phyloP scores from a whole-genome alignment of 306 rosid genomes.

The Coriaria nepalensis region DNA sequence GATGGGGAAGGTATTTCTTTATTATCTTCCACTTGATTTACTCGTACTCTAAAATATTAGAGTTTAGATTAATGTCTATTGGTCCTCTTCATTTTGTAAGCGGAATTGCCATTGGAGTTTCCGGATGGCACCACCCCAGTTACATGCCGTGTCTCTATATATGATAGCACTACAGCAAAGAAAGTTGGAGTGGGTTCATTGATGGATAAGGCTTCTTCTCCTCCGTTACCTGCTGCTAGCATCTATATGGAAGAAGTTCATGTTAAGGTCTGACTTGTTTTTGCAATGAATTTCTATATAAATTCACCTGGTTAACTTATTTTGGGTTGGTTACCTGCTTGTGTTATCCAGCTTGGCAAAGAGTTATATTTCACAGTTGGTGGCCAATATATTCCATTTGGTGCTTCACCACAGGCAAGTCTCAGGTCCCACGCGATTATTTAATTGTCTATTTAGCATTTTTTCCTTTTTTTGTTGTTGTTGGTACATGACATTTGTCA shows the following conservation, averaged over 20 bases:
- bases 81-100: constrained; percentile 26
- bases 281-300: constrained; percentile 1
- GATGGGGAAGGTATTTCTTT: constrained; percentile 66
- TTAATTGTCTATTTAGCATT: neutral
- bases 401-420: constrained; percentile 93
- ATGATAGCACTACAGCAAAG: constrained; percentile 74
- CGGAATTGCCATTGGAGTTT: constrained; percentile 91
- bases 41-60: constrained; percentile 6
- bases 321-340: constrained; percentile 3
- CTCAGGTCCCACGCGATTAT: constrained; percentile 5
- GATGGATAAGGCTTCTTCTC: constrained; percentile 93
- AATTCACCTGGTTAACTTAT: constrained; percentile 3
- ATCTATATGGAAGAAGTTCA: constrained; percentile 99
- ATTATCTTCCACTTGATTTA: constrained; percentile 8
- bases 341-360: constrained; percentile 68
- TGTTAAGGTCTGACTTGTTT: constrained; percentile 58
- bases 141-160: constrained; percentile 86
- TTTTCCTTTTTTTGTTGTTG: constrained; percentile 1
- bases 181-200: constrained; percentile 89
- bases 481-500: neutral
- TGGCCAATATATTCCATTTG: constrained; percentile 80
- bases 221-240: constrained; percentile 67
- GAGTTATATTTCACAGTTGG: constrained; percentile 71
- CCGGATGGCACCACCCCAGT: constrained; percentile 99
- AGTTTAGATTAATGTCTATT: constrained; percentile 14